phyloP scores from a whole-genome alignment of 306 rosid species.

The Trifolium repens region DNA sequence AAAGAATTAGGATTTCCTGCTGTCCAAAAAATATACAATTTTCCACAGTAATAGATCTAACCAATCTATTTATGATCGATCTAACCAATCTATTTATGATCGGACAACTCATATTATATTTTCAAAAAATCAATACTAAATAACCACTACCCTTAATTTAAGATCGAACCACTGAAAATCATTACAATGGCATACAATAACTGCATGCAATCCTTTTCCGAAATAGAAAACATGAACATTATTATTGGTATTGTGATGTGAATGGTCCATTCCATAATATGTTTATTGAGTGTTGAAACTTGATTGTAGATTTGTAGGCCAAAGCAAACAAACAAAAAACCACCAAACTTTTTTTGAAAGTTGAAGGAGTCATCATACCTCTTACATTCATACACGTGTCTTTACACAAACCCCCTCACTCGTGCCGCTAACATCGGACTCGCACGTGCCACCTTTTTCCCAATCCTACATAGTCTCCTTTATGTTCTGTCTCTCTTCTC shows the following conservation, averaged over 20 bases:
- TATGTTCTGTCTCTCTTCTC: background rate
- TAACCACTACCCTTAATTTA: too few species aligned
- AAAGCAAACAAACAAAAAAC: conserved; percentile 7
- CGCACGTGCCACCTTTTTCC: conserved; percentile 39
- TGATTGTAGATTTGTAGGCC: conserved; percentile 17
- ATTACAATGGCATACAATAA: too few species aligned
- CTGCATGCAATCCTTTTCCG: too few species aligned
- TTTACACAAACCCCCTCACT: conserved; percentile 3
- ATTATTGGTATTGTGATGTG: background rate
- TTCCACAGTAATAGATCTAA: too few species aligned
- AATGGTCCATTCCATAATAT: background rate
- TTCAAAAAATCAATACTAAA: too few species aligned
- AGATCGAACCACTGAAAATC: too few species aligned
- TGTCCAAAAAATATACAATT: too few species aligned
- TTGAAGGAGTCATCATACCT: conserved; percentile 37
- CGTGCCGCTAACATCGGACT: conserved; percentile 44
- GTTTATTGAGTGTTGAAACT: background rate
- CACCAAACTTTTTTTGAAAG: conserved; percentile 14
- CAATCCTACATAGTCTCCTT: background rate
- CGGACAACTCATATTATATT: too few species aligned
- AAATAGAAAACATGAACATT: too few species aligned
- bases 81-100: too few species aligned
- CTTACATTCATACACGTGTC: conserved; percentile 37
- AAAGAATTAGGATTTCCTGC: too few species aligned
- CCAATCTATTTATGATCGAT: too few species aligned